These are phyloP conservation scores for Collybiopsis luxurians DNA, from an alignment of 768 basidiomycete genomes.

Conservation along the genomic window DNA sequence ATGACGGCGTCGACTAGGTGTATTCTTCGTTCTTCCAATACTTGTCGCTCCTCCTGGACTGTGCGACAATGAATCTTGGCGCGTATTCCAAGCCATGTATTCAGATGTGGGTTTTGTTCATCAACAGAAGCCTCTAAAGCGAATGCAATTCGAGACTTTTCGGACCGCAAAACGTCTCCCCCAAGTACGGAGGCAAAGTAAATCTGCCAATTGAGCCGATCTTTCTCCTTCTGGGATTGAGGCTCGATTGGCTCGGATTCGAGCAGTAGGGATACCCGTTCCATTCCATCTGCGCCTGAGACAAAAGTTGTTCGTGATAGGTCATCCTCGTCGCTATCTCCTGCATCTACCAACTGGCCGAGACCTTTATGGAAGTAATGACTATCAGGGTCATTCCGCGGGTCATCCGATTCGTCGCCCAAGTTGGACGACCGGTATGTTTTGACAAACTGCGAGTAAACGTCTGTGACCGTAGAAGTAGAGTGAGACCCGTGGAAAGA, in stretches of 20 bases:
- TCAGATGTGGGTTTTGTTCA: slow-evolving; percentile 63
- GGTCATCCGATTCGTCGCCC: slow-evolving; percentile 59
- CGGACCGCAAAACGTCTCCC: slow-evolving; percentile 92
- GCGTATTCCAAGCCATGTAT: slow-evolving; percentile 88
- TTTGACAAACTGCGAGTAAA: slow-evolving; percentile 79
- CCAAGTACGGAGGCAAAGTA: slow-evolving; percentile 91
- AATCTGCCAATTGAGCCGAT: slow-evolving; percentile 92
- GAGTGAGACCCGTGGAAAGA: slow-evolving; percentile 27
- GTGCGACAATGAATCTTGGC: slow-evolving; percentile 81
- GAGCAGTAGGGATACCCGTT: slow-evolving; percentile 49
- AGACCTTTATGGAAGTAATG: slow-evolving; percentile 77
- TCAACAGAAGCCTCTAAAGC: slow-evolving; percentile 69
- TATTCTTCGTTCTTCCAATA: slow-evolving; percentile 79
- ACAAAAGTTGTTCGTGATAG: slow-evolving; percentile 38
- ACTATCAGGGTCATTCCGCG: slow-evolving; percentile 77
- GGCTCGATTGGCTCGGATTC: slow-evolving; percentile 67
- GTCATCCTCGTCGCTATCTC: slow-evolving; percentile 77
- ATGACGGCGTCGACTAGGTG: slow-evolving; percentile 80
- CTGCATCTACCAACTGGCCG: slow-evolving; percentile 63
- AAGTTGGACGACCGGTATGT: slow-evolving; percentile 64
- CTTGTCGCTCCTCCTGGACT: slow-evolving; percentile 77
- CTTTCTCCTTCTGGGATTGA: slow-evolving; percentile 69
- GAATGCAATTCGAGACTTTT: slow-evolving; percentile 89
- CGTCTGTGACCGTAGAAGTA: slow-evolving; percentile 35
- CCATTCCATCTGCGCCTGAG: slow-evolving; percentile 42